Percentiles rank a stretch among this genome's conserved stretches.
Conservation (phyloP, 2,329 filamentous ascomycete species). For the Fusarium sp. region DNA sequence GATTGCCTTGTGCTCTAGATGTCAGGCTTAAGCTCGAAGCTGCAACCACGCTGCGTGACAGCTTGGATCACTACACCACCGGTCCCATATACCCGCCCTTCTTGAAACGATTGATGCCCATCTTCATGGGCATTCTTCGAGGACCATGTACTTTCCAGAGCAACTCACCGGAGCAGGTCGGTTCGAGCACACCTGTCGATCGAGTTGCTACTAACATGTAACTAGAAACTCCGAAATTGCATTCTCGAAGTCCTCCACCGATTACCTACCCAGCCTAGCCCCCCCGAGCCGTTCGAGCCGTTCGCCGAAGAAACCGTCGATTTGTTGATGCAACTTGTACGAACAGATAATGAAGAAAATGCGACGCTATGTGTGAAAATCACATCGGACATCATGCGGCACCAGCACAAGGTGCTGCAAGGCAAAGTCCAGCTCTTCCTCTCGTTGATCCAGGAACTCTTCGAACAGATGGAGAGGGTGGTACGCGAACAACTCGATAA, state of each 20-base stretch:
- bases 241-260: slow-evolving; percentile 95
- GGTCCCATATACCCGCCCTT: slow-evolving; percentile 83
- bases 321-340: slow-evolving; percentile 87
- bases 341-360: slow-evolving; percentile 97
- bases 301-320: slow-evolving; percentile 92
- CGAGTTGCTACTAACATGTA: slow-evolving; percentile 27
- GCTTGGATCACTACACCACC: slow-evolving; percentile 87
- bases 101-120: slow-evolving; percentile 87
- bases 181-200: slow-evolving; percentile 34
- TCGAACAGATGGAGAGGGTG: slow-evolving; percentile 92
- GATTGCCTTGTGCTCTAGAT: slow-evolving; percentile 65
- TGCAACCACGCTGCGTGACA: slow-evolving; percentile 89
- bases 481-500: slow-evolving; percentile 96
- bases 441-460: slow-evolving; percentile 92
- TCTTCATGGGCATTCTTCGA: slow-evolving; percentile 87
- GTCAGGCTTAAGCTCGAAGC: slow-evolving; percentile 83
- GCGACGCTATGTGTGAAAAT: slow-evolving; percentile 98
- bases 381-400: slow-evolving; percentile 94
- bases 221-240: slow-evolving; percentile 87
- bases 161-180: slow-evolving; percentile 87
- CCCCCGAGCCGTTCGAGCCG: slow-evolving; percentile 84
- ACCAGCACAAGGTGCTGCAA: slow-evolving; percentile 84
- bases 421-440: slow-evolving; percentile 90
- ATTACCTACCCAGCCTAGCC: slow-evolving; percentile 76
- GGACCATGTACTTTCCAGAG: slow-evolving; percentile 92